Evolutionary conservation across 2,329 filamentous ascomycete genomes (phyloP).

Genomic region (Colletotrichum sojae): DNA sequence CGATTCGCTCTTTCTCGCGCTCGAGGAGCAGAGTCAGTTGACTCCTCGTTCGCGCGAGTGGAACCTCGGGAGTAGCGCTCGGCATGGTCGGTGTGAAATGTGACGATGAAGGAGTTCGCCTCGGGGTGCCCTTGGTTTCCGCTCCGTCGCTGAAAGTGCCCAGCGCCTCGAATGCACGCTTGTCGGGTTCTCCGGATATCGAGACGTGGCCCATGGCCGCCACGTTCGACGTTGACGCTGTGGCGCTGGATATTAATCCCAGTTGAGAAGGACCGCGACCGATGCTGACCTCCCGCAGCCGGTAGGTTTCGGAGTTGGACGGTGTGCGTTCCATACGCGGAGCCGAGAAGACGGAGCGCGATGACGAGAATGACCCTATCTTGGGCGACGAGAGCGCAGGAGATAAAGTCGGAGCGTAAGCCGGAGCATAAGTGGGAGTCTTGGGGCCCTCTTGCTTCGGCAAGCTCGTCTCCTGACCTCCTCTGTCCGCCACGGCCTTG

Average conservation of each 20-base stretch:
- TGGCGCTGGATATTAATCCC: conserved; percentile 48
- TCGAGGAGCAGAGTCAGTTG: conserved; percentile 72
- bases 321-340: conserved; percentile 33
- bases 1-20: conserved; percentile 59
- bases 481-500: conserved; percentile 20
- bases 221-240: conserved; percentile 33
- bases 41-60: conserved; percentile 71
- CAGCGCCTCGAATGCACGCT: conserved; percentile 45
- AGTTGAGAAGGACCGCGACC: conserved; percentile 46
- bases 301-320: conserved; percentile 34
- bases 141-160: conserved; percentile 17
- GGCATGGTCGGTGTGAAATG: conserved; percentile 66
- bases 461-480: conserved; percentile 16
- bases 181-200: conserved; percentile 34
- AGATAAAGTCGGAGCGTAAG: conserved; percentile 12
- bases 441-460: conserved; percentile 15
- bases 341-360: conserved; percentile 28
- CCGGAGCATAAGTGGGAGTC: conserved; percentile 25
- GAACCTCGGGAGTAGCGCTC: conserved; percentile 59
- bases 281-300: conserved; percentile 43
- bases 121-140: conserved; percentile 24
- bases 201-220: conserved; percentile 39
- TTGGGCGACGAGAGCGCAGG: conserved; percentile 26
- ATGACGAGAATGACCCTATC: conserved; percentile 37
- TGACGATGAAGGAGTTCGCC: conserved; percentile 48